Evolutionary conservation across 768 basidiomycete species (phyloP).

Genomic region (Lentinula edodes): DNA sequence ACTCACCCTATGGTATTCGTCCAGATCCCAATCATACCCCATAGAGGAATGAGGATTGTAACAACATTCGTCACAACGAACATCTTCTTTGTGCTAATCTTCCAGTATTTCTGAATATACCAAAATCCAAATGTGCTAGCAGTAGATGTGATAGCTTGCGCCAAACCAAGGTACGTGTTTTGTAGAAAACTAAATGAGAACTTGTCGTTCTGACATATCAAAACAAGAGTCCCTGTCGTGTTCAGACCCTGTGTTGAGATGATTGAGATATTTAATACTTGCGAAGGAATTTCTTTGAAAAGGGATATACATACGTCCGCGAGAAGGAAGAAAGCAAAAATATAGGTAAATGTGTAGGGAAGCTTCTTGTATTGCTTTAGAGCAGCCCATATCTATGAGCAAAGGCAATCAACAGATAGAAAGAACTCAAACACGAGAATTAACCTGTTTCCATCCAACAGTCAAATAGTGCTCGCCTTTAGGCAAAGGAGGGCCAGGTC

Average conservation of each 20-base stretch:
- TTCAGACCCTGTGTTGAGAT: conserved; percentile 55
- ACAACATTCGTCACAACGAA: conserved; percentile 74
- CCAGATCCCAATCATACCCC: conserved; percentile 88
- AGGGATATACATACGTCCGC: conserved; percentile 49
- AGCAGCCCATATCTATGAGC: conserved; percentile 65
- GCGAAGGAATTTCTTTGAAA: background rate
- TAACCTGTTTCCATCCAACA: conserved; percentile 83
- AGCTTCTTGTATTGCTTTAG: conserved; percentile 70
- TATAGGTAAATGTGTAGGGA: conserved; percentile 78
- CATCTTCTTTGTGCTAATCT: conserved; percentile 79
- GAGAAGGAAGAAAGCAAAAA: conserved; percentile 72
- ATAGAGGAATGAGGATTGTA: conserved; percentile 73
- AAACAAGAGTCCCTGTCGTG: conserved; percentile 70
- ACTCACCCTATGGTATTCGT: conserved; percentile 65
- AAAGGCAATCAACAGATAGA: background rate
- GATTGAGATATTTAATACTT: background rate
- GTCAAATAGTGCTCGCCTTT: conserved; percentile 73
- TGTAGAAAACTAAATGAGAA: conserved; percentile 78
- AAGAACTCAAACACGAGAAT: background rate
- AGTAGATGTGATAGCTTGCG: conserved; percentile 73
- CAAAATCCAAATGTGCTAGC: conserved; percentile 53
- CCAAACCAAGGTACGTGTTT: conserved; percentile 72
- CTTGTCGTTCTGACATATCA: conserved; percentile 77
- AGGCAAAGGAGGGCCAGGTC: conserved; percentile 75
- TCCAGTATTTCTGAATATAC: conserved; percentile 78